Percentiles rank a stretch among this genome's conserved stretches.
Conservation (phyloP, 805 yeast species). For the Hanseniaspora hatyaiensis region DNA sequence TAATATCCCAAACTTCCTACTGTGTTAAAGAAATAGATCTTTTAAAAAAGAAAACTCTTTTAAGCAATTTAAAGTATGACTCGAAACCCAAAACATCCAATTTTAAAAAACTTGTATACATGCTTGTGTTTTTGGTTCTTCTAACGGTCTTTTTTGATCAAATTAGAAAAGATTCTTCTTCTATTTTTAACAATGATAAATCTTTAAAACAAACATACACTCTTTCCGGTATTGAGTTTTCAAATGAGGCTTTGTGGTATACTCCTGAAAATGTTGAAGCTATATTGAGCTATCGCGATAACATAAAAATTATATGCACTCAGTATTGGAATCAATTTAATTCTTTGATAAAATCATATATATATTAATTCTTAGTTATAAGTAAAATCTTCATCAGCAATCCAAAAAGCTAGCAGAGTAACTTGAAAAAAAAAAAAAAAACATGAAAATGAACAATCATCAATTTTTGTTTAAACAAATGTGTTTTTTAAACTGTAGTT, state of each 20-base stretch:
- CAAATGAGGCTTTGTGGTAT: background rate
- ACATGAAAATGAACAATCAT: background rate
- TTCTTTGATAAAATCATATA: no score
- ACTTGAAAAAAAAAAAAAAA: background rate
- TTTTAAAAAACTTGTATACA: background rate
- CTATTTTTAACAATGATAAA: background rate
- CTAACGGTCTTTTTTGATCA: background rate
- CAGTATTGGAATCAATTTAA: no score
- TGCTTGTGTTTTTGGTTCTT: background rate
- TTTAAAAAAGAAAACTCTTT: background rate
- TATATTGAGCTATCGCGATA: no score
- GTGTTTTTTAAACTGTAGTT: background rate
- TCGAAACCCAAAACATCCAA: background rate
- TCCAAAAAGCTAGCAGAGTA: no score
- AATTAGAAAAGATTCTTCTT: conserved; percentile 1
- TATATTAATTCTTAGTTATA: no score
- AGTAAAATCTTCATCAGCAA: no score
- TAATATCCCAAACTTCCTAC: conserved; percentile 12
- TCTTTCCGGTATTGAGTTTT: background rate
- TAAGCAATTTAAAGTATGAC: no score
- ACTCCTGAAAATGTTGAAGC: background rate
- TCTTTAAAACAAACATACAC: background rate
- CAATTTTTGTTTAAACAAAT: no score
- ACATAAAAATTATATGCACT: no score
- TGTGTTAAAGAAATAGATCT: conserved; percentile 14